These are phyloP conservation scores for Gossypium arboreum DNA, from an alignment of 345 rosid genomes.

Conservation along the genomic window DNA sequence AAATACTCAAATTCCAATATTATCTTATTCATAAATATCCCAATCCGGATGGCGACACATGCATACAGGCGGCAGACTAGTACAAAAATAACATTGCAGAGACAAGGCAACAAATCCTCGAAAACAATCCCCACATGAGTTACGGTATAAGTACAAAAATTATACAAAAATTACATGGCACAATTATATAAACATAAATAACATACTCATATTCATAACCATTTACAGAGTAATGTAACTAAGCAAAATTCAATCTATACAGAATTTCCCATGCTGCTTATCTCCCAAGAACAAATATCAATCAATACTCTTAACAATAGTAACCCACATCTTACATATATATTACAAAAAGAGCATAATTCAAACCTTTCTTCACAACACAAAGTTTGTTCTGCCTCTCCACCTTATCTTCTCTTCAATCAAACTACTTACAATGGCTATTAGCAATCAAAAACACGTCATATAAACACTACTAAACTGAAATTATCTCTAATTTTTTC, in stretches of 20 bases:
- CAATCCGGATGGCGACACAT: no score
- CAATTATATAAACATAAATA: background rate
- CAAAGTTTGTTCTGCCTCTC: background rate
- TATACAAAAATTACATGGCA: background rate
- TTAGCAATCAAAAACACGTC: constrained; percentile 9
- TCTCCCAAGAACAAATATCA: constrained; percentile 15
- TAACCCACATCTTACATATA: constrained; percentile 19
- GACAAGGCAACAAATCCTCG: no score
- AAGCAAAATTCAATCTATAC: constrained; percentile 39
- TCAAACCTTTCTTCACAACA: constrained; percentile 1
- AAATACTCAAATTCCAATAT: no score
- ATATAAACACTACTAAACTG: constrained; percentile 30
- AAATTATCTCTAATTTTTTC: constrained; percentile 14
- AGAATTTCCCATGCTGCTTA: constrained; percentile 22
- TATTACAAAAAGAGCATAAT: constrained; percentile 35
- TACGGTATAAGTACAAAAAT: no score
- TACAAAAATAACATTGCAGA: no score
- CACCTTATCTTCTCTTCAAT: background rate
- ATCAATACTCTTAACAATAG: constrained; percentile 14
- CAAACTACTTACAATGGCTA: background rate
- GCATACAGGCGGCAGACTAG: no score
- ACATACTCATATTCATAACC: constrained; percentile 4
- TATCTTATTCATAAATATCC: no score
- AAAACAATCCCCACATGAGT: no score
- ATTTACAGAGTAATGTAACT: constrained; percentile 28